Percentiles rank a stretch among this genome's conserved stretches.
These are phyloP conservation scores for Medicago ruthenica DNA, from an alignment of 306 rosid genomes.

Conservation along the genomic window DNA sequence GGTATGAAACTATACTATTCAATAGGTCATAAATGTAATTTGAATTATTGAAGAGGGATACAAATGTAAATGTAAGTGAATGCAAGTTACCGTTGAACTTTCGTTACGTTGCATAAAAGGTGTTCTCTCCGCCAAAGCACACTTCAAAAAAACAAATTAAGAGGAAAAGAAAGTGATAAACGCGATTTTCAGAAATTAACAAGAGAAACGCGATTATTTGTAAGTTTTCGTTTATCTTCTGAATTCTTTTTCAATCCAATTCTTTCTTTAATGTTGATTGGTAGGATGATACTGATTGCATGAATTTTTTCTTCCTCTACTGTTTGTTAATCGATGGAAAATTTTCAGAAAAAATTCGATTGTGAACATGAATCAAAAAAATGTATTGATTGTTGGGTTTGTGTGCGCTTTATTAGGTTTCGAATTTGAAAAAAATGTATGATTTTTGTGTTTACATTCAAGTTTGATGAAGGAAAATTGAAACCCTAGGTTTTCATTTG, in stretches of 20 bases:
- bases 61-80: conserved; percentile 34
- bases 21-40: conserved; percentile 23
- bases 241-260: conserved; percentile 8
- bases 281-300: conserved; percentile 12
- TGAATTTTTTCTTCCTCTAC: not conserved
- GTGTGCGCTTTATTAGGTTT: not conserved
- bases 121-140: not conserved
- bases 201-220: not conserved
- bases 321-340: not conserved
- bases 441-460: not conserved
- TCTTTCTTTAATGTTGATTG: not conserved
- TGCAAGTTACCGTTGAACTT: conserved; percentile 54
- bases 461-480: not conserved
- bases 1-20: not conserved
- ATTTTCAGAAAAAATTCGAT: not conserved
- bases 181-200: not conserved
- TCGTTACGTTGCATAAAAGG: not conserved
- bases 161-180: conserved; percentile 20
- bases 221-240: conserved; percentile 41
- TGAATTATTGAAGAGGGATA: conserved; percentile 12
- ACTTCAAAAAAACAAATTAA: not conserved
- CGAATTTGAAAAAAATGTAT: not conserved
- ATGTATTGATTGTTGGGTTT: not conserved
- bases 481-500: not conserved
- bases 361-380: not conserved